A percentile compares a stretch with the other conserved stretches of the same genome.
These are phyloP conservation scores for Aulographum hederae DNA, from an alignment of 2,329 filamentous ascomycete genomes.

Conservation along the genomic window DNA sequence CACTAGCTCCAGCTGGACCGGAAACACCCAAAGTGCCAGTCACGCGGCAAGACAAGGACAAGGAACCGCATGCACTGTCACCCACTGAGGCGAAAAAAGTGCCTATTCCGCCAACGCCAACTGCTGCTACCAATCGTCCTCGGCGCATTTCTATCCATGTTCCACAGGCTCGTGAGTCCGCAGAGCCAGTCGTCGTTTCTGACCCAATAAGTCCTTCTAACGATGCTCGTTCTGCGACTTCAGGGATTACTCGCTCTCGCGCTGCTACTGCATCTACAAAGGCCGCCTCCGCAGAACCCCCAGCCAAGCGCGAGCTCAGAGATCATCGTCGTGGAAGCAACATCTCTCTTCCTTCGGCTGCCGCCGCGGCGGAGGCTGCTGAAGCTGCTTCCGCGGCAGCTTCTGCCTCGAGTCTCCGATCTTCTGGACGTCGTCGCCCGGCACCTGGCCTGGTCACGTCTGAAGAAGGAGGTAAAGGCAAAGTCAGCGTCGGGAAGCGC, in stretches of 20 bases:
- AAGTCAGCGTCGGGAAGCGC: conserved; percentile 52
- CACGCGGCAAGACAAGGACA: conserved; percentile 1
- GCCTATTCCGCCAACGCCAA: conserved; percentile 11
- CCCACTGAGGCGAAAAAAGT: conserved; percentile 3
- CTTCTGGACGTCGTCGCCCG: conserved; percentile 32
- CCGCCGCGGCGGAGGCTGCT: conserved; percentile 13
- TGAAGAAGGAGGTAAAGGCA: conserved; percentile 38
- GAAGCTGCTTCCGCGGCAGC: conserved; percentile 6
- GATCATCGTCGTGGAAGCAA: conserved; percentile 27
- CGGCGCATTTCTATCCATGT: conserved; percentile 3
- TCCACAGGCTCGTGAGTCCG: neutral
- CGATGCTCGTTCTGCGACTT: neutral
- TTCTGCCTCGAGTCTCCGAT: too few species aligned
- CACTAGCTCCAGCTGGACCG: conserved; percentile 24
- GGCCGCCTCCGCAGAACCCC: conserved; percentile 30
- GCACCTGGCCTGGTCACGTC: conserved; percentile 58
- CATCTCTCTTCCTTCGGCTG: conserved; percentile 8
- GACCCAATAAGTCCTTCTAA: neutral
- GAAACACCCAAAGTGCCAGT: conserved; percentile 1
- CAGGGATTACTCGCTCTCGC: conserved; percentile 11
- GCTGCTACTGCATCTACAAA: conserved; percentile 12
- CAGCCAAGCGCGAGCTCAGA: conserved; percentile 17
- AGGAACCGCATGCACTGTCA: conserved; percentile 3
- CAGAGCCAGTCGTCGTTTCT: neutral
- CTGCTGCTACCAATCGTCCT: conserved; percentile 10